Conservation (phyloP, 305 asterid species). For the Lippia alba region DNA sequence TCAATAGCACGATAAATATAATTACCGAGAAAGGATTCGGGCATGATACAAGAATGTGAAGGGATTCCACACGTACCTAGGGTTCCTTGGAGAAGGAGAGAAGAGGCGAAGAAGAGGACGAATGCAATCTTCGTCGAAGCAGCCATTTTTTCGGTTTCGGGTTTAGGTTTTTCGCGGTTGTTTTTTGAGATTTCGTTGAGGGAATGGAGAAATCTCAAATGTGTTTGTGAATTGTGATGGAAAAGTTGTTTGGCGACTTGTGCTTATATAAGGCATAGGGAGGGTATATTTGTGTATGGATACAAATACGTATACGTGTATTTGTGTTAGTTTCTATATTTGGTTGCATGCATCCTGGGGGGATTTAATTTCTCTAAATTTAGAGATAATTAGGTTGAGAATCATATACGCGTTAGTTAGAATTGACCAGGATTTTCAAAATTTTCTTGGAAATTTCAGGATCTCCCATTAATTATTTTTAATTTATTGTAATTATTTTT, state of each 20-base stretch:
- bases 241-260: slow-evolving; percentile 21
- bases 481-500: too few relatives aligned
- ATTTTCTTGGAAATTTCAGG: not conserved
- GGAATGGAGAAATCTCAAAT: slow-evolving; percentile 1
- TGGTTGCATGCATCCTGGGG: slow-evolving; percentile 33
- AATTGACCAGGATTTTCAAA: not conserved
- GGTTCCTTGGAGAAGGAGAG: slow-evolving; percentile 45
- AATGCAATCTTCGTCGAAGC: slow-evolving; percentile 37
- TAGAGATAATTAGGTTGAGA: not conserved
- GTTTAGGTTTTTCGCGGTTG: slow-evolving; percentile 1
- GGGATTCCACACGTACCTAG: slow-evolving; percentile 41
- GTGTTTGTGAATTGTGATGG: slow-evolving; percentile 31
- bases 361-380: slow-evolving; percentile 20
- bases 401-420: not conserved
- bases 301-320: not conserved
- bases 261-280: slow-evolving; percentile 32
- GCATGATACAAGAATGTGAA: not conserved
- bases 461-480: too few relatives aligned
- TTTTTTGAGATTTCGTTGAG: not conserved
- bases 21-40: too few relatives aligned
- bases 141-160: slow-evolving; percentile 38
- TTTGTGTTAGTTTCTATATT: not conserved
- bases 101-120: slow-evolving; percentile 44
- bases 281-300: not conserved
- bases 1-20: too few relatives aligned